phyloP scores from a whole-genome alignment of 1,284 basidiomycete species.

The Wolfiporia cocos region DNA sequence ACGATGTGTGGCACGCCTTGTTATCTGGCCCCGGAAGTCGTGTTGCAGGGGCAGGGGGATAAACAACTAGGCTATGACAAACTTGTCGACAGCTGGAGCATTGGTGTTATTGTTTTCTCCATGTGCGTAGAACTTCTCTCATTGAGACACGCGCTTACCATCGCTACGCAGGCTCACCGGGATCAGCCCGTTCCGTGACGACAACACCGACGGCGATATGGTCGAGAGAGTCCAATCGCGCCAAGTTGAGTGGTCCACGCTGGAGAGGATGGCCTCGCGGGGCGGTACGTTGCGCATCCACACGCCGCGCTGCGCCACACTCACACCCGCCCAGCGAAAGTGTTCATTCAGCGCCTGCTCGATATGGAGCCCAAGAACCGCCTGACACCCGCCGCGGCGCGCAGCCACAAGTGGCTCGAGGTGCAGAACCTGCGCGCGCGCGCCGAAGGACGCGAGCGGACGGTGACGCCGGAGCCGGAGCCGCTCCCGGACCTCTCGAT shows the following conservation, averaged over 20 bases:
- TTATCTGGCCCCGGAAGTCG: slow-evolving; percentile 85
- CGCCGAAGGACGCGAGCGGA: slow-evolving; percentile 4
- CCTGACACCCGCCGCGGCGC: slow-evolving; percentile 53
- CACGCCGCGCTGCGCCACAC: slow-evolving; percentile 1
- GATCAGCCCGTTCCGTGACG: slow-evolving; percentile 65
- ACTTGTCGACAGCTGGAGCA: slow-evolving; percentile 89
- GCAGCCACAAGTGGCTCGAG: slow-evolving; percentile 62
- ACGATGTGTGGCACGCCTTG: slow-evolving; percentile 85
- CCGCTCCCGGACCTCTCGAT: slow-evolving; percentile 23
- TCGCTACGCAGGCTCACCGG: slow-evolving; percentile 54
- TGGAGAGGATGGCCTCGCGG: slow-evolving; percentile 27
- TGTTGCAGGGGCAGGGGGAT: slow-evolving; percentile 67
- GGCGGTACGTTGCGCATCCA: neutral
- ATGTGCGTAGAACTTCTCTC: slow-evolving; percentile 45
- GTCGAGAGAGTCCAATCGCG: slow-evolving; percentile 49
- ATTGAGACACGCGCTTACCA: neutral
- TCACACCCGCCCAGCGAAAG: slow-evolving; percentile 12
- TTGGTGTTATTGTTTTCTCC: slow-evolving; percentile 86
- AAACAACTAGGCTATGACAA: slow-evolving; percentile 72
- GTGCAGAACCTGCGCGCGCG: slow-evolving; percentile 2
- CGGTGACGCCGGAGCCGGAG: slow-evolving; percentile 17
- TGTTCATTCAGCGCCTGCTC: slow-evolving; percentile 45
- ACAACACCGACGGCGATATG: slow-evolving; percentile 48
- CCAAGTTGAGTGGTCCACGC: slow-evolving; percentile 52
- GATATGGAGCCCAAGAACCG: slow-evolving; percentile 45